A percentile compares a stretch with the other conserved stretches of the same genome.
Conservation (phyloP, 352 stramenopile genomes). For the Phytopythium montanum region DNA sequence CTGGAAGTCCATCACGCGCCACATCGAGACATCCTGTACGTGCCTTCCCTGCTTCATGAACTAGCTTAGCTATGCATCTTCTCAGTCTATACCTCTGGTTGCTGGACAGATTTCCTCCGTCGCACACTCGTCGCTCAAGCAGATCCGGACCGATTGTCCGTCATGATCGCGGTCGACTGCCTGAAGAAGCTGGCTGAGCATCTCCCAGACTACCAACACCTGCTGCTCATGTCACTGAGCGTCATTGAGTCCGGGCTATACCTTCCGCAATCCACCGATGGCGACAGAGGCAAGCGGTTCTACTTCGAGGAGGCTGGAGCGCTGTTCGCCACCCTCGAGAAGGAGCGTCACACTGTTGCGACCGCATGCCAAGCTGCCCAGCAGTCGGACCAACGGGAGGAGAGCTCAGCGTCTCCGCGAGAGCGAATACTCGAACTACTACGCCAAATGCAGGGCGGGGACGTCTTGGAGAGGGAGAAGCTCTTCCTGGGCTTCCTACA, state of each 20-base stretch:
- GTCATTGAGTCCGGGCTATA: slow-evolving; percentile 54
- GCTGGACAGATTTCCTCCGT: slow-evolving; percentile 50
- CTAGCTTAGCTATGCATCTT: too few relatives aligned
- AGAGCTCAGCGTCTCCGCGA: slow-evolving; percentile 12
- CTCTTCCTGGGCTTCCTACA: slow-evolving; percentile 36
- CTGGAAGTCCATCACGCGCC: slow-evolving; percentile 58
- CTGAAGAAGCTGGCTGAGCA: slow-evolving; percentile 48
- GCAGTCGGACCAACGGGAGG: slow-evolving; percentile 5
- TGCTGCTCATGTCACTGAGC: slow-evolving; percentile 48
- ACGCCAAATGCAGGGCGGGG: slow-evolving; percentile 17
- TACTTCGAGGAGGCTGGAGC: slow-evolving; percentile 49
- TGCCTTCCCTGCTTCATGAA: too few relatives aligned
- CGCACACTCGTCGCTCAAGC: slow-evolving; percentile 36
- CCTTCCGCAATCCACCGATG: slow-evolving; percentile 4
- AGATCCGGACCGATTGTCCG: slow-evolving; percentile 45
- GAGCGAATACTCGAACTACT: slow-evolving; percentile 34
- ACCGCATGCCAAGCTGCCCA: not conserved
- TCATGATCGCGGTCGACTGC: slow-evolving; percentile 72
- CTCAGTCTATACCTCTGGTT: not conserved
- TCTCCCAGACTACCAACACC: slow-evolving; percentile 57
- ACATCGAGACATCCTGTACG: slow-evolving; percentile 70
- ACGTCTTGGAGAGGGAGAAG: slow-evolving; percentile 28
- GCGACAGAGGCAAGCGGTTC: slow-evolving; percentile 10
- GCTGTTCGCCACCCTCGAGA: slow-evolving; percentile 9
- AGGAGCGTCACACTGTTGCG: slow-evolving; percentile 6